A percentile compares a stretch with the other conserved stretches of the same genome.
Evolutionary conservation across 306 rosid genomes (phyloP).

Genomic region (Cucurbita moschata): DNA sequence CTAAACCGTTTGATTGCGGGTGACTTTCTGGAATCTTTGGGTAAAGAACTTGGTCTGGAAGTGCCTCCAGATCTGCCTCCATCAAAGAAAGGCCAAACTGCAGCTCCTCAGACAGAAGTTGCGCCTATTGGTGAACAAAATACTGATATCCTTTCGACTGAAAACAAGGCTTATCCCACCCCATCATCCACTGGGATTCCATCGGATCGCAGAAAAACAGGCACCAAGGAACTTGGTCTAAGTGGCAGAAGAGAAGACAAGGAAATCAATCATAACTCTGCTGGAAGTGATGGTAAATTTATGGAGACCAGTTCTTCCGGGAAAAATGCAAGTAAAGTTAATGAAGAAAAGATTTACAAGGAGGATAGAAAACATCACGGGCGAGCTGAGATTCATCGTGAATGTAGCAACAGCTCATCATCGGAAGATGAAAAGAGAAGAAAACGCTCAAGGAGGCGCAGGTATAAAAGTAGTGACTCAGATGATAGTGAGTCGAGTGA

Average conservation of each 20-base stretch:
- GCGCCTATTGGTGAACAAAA: conserved; percentile 19
- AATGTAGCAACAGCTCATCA: conserved; percentile 27
- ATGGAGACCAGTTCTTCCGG: conserved; percentile 16
- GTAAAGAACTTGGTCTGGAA: conserved; percentile 88
- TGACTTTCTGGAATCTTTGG: conserved; percentile 89
- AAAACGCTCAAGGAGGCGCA: conserved; percentile 41
- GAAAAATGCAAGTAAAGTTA: conserved; percentile 18
- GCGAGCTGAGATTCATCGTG: conserved; percentile 15
- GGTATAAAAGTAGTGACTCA: conserved; percentile 30
- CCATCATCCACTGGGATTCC: not conserved
- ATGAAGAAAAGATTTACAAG: conserved; percentile 15
- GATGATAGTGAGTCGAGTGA: conserved; percentile 42
- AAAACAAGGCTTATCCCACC: conserved; percentile 11
- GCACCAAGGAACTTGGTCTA: conserved; percentile 15
- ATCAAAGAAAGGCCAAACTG: conserved; percentile 26
- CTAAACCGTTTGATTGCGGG: conserved; percentile 86
- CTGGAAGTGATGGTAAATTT: conserved; percentile 17
- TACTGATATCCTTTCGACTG: conserved; percentile 6
- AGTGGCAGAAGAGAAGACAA: conserved; percentile 19
- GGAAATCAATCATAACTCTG: conserved; percentile 22
- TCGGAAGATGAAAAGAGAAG: conserved; percentile 57
- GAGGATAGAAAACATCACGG: conserved; percentile 19
- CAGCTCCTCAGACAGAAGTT: conserved; percentile 28
- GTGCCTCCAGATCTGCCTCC: conserved; percentile 69
- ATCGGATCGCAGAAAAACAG: conserved; percentile 14